A percentile compares a stretch with the other conserved stretches of the same genome.
These are phyloP conservation scores for Diaporthe vaccinii DNA, from an alignment of 2,329 filamentous ascomycete species.

Conservation along the genomic window DNA sequence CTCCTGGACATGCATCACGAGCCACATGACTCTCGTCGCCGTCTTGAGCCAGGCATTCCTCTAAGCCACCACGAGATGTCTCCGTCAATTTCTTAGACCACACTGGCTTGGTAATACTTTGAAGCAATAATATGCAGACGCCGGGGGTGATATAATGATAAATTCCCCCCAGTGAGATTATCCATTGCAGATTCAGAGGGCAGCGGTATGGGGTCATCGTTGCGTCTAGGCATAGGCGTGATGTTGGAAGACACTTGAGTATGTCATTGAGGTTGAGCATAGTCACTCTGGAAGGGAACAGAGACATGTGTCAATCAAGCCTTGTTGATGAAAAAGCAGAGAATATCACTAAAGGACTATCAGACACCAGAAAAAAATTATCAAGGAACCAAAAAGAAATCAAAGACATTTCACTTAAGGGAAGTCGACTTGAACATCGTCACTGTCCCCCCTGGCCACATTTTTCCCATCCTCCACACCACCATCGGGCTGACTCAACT, in stretches of 20 bases:
- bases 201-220: background rate
- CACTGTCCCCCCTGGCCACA: constrained; percentile 23
- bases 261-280: background rate
- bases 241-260: no score
- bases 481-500: no score
- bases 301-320: constrained; percentile 46
- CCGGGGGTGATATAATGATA: background rate
- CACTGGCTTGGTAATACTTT: no score
- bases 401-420: background rate
- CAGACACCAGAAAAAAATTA: background rate
- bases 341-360: constrained; percentile 13
- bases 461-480: background rate
- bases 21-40: background rate
- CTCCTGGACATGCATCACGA: background rate
- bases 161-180: background rate
- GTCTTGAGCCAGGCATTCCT: background rate
- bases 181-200: no score
- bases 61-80: background rate
- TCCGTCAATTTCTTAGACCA: background rate
- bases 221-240: background rate
- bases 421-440: constrained; percentile 27
- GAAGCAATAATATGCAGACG: background rate
- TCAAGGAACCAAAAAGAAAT: background rate
- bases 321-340: constrained; percentile 42
- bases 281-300: constrained; percentile 1